A percentile compares a stretch with the other conserved stretches of the same genome.
Evolutionary conservation across 2,329 filamentous ascomycete genomes (phyloP).

Genomic region (Aspergillus oerlinghausenensis): DNA sequence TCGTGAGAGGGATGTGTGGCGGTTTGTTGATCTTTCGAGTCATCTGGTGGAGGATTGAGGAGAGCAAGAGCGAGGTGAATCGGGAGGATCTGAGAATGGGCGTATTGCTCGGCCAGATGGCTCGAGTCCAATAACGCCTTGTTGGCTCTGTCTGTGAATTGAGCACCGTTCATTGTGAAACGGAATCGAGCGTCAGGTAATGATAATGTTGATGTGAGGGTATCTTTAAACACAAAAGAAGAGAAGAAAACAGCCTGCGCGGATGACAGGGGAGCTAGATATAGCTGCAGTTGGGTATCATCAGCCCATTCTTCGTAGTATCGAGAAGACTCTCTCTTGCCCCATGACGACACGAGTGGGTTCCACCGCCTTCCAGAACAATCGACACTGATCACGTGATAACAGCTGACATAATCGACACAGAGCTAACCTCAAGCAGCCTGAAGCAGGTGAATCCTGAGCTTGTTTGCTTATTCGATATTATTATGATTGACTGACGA

Average conservation of each 20-base stretch:
- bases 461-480: neutral
- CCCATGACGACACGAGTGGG: constrained; percentile 27
- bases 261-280: neutral
- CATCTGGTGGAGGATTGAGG: constrained; percentile 45
- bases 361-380: constrained; percentile 37
- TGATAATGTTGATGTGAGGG: constrained; percentile 1
- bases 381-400: constrained; percentile 1
- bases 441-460: too few species aligned
- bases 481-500: neutral
- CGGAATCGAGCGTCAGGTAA: constrained; percentile 1
- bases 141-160: constrained; percentile 90
- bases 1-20: constrained; percentile 61
- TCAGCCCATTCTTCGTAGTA: neutral
- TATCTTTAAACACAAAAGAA: constrained; percentile 3
- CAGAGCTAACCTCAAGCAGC: too few species aligned
- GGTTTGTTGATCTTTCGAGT: constrained; percentile 73
- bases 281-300: constrained; percentile 9
- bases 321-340: constrained; percentile 6
- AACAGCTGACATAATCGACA: too few species aligned
- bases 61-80: constrained; percentile 71
- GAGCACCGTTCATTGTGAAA: constrained; percentile 42
- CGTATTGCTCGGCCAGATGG: constrained; percentile 80
- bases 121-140: constrained; percentile 88
- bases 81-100: constrained; percentile 84
- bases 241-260: neutral